Base-by-base conservation (phyloP, 176 grass and related monocot species). In the Triticum monococcum region DNA sequence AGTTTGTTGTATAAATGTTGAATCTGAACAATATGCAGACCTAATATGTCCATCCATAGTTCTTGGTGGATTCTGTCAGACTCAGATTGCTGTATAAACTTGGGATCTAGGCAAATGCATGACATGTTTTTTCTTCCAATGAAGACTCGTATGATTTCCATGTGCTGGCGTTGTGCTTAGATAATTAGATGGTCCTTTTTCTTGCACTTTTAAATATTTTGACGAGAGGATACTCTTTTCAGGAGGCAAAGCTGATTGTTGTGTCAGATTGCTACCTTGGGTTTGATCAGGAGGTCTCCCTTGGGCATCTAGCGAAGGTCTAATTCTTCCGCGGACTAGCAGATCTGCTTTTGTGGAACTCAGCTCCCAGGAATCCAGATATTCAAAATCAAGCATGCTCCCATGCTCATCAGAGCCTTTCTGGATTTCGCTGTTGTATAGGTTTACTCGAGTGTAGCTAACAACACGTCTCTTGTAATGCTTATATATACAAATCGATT, bases 251-350 rank as follows among this genome's bases (percentile, higher is more conserved):
- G 77, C 84, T 96, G 71, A 84, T 98, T 63, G 72, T 98, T 75
- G 90, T 94, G 61, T 96, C 94, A 71, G 97, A 98, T 91, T 94
- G 92, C 84, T 98, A 98, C 86, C 88, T 98, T 65, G 93, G 93
- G 48, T 89, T 89, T 80, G 96, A 98, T 77, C 87, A 83, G 71
- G 93, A 98, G 54, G 77, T 85, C 43, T 92, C 90, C 36, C 89
- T 95, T 72, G 79, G 77, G 62, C 83, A 89, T 84, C 48, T 92
- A 35, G 61, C 46, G 37, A 84, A 86, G 71, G 60, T 62, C 32
- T 90, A 84, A 92, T 72, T 40, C 72, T 59, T 33, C 50, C 25
- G 26, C 45, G 40, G 43, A 18, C 43, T 50, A 36, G 26, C 41
- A 66, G 40, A 64, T 41, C 38, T 48, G 28, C 20, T 66, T 24